Evolutionary conservation across 495 filamentous ascomycete genomes (phyloP).

Genomic region (Hypoxylon intermedium): DNA sequence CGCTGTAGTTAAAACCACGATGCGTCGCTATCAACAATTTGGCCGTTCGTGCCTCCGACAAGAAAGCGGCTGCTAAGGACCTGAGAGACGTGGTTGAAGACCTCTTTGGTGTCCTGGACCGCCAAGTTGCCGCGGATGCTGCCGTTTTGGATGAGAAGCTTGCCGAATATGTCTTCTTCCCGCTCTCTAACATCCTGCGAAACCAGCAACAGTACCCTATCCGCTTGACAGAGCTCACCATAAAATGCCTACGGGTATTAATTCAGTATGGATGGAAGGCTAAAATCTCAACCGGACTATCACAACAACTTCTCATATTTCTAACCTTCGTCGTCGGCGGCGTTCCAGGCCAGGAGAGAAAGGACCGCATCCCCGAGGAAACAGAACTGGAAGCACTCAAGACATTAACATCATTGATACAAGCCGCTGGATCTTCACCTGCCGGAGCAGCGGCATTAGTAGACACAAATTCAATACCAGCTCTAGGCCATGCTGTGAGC

Average conservation of each 20-base stretch:
- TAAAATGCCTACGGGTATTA: slow-evolving; percentile 75
- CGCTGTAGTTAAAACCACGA: slow-evolving; percentile 73
- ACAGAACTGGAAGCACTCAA: slow-evolving; percentile 62
- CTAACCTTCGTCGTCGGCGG: slow-evolving; percentile 81
- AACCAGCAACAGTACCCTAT: slow-evolving; percentile 74
- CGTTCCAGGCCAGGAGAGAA: slow-evolving; percentile 59
- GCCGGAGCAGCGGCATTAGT: slow-evolving; percentile 52
- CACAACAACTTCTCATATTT: slow-evolving; percentile 84
- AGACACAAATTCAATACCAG: slow-evolving; percentile 69
- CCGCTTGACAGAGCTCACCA: slow-evolving; percentile 73
- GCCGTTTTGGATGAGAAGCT: slow-evolving; percentile 76
- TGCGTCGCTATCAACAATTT: slow-evolving; percentile 82
- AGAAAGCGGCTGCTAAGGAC: slow-evolving; percentile 60
- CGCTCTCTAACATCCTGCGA: slow-evolving; percentile 85
- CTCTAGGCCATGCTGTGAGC: slow-evolving; percentile 85
- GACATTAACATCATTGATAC: slow-evolving; percentile 52
- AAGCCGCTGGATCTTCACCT: slow-evolving; percentile 41
- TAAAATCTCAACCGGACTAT: slow-evolving; percentile 69
- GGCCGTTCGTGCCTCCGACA: slow-evolving; percentile 66
- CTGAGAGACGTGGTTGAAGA: slow-evolving; percentile 61
- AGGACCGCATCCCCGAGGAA: slow-evolving; percentile 69
- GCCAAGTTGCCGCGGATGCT: slow-evolving; percentile 57
- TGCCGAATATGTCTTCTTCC: slow-evolving; percentile 95
- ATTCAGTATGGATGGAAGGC: slow-evolving; percentile 79
- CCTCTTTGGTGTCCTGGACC: slow-evolving; percentile 60